Evolutionary conservation across 352 stramenopile genomes (phyloP).

Genomic region (Phytopythium chamaehyphon): DNA sequence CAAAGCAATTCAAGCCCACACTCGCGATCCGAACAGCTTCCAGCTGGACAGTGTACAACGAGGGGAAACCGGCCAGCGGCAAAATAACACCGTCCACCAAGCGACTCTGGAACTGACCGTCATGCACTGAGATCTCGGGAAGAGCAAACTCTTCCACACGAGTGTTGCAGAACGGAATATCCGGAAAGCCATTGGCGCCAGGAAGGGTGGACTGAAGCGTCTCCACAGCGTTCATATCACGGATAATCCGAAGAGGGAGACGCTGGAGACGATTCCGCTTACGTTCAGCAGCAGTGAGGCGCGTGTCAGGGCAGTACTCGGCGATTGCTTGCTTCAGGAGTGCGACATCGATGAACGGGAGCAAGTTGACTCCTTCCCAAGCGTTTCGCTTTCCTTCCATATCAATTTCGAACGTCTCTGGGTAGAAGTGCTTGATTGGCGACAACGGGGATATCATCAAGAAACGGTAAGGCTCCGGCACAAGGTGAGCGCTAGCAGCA

Average conservation of each 20-base stretch:
- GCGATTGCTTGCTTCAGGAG: conserved; percentile 91
- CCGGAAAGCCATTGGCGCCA: conserved; percentile 53
- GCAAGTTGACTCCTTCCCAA: conserved; percentile 99
- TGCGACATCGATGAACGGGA: conserved; percentile 97
- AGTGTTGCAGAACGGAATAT: conserved; percentile 65
- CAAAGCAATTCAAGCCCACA: conserved; percentile 94
- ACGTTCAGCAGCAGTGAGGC: conserved; percentile 89
- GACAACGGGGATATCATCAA: conserved; percentile 95
- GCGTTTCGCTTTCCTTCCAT: conserved; percentile 92
- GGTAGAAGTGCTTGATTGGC: conserved; percentile 96
- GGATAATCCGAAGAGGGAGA: conserved; percentile 79
- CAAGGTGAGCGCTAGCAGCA: conserved; percentile 91
- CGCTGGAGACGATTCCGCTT: conserved; percentile 84
- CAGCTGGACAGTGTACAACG: conserved; percentile 57
- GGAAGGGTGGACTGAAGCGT: conserved; percentile 66
- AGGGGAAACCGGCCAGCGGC: conserved; percentile 74
- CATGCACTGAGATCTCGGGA: conserved; percentile 34
- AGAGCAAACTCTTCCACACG: conserved; percentile 51
- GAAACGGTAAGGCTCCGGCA: conserved; percentile 91
- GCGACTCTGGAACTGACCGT: conserved; percentile 65
- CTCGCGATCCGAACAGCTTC: conserved; percentile 53
- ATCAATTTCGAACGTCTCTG: conserved; percentile 77
- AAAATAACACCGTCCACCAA: conserved; percentile 71
- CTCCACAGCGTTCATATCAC: conserved; percentile 71
- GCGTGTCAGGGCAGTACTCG: conserved; percentile 86